Percentiles rank a stretch among this genome's conserved stretches.
Evolutionary conservation across 108 stramenopile species (phyloP).

Genomic region (Cyclotella atomus): DNA sequence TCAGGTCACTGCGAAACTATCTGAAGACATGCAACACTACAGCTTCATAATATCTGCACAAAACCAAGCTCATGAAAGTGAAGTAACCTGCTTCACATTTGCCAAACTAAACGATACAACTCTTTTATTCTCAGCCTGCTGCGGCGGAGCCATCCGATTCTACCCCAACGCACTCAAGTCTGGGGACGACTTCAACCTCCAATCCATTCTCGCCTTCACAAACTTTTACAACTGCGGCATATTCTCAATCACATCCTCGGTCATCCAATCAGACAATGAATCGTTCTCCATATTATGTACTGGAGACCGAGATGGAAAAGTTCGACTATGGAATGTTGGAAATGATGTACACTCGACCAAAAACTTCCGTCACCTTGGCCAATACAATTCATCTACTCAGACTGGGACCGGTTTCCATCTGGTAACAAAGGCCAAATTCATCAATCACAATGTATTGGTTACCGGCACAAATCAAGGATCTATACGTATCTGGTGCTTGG

Average conservation of each 20-base stretch:
- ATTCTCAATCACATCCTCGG: slow-evolving; percentile 34
- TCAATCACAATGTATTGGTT: slow-evolving; percentile 27
- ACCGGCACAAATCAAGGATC: slow-evolving; percentile 44
- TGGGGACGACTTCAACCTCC: slow-evolving; percentile 17
- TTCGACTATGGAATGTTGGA: slow-evolving; percentile 24
- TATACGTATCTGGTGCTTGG: slow-evolving; percentile 32
- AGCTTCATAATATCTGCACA: slow-evolving; percentile 17
- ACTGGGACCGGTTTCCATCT: slow-evolving; percentile 24
- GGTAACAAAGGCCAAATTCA: slow-evolving; percentile 33
- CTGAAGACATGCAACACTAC: slow-evolving; percentile 10
- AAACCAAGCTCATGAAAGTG: slow-evolving; percentile 27
- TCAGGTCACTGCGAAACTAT: slow-evolving; percentile 27
- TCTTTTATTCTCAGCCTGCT: slow-evolving; percentile 21
- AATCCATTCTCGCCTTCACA: slow-evolving; percentile 28
- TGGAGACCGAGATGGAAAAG: slow-evolving; percentile 31
- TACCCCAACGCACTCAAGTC: slow-evolving; percentile 35
- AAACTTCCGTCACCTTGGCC: slow-evolving; percentile 20
- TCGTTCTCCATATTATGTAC: slow-evolving; percentile 27
- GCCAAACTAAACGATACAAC: slow-evolving; percentile 3
- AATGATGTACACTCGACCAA: neutral
- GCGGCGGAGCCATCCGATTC: slow-evolving; percentile 25
- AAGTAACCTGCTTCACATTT: slow-evolving; percentile 32
- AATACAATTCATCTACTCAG: slow-evolving; percentile 24
- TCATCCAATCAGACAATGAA: slow-evolving; percentile 9
- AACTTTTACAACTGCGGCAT: slow-evolving; percentile 24